Percentiles rank a stretch among this genome's conserved stretches.
Evolutionary conservation across 352 stramenopile species (phyloP).

Genomic region (Globisporangium alternatum): DNA sequence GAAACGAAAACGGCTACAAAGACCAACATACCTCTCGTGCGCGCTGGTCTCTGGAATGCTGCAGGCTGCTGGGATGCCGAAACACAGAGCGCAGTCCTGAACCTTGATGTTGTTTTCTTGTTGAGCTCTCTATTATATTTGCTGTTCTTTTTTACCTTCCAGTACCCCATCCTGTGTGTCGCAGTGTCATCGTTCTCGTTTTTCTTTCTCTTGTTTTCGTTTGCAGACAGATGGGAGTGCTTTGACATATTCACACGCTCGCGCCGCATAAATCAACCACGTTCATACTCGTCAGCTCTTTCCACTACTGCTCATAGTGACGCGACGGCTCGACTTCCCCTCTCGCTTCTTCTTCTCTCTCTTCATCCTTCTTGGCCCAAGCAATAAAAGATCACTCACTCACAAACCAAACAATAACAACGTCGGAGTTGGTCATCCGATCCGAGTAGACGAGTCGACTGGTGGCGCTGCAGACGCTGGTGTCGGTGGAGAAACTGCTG

Average conservation of each 20-base stretch:
- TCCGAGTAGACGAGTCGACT: constrained; percentile 8
- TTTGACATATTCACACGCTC: constrained; percentile 21
- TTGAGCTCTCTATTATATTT: constrained; percentile 20
- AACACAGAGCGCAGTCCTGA: background rate
- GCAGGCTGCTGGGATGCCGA: background rate
- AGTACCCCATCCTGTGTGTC: background rate
- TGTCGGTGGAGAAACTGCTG: background rate
- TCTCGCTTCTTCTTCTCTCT: background rate
- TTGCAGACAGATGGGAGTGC: background rate
- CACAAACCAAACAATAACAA: constrained; percentile 20
- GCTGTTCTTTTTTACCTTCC: constrained; percentile 12
- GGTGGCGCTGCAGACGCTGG: constrained; percentile 1
- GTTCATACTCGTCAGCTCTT: constrained; percentile 5
- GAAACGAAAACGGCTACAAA: background rate
- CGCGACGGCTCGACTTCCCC: constrained; percentile 1
- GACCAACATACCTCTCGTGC: background rate
- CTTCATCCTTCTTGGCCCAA: constrained; percentile 16
- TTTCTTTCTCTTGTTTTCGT: constrained; percentile 8
- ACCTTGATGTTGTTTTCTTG: constrained; percentile 6
- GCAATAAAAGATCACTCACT: constrained; percentile 23
- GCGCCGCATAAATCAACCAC: constrained; percentile 7
- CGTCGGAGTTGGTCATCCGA: constrained; percentile 13
- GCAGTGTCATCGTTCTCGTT: background rate
- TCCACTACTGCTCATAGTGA: background rate
- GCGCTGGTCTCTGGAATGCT: background rate